phyloP scores from a whole-genome alignment of 306 rosid species.

The Aeschynomene evenia region DNA sequence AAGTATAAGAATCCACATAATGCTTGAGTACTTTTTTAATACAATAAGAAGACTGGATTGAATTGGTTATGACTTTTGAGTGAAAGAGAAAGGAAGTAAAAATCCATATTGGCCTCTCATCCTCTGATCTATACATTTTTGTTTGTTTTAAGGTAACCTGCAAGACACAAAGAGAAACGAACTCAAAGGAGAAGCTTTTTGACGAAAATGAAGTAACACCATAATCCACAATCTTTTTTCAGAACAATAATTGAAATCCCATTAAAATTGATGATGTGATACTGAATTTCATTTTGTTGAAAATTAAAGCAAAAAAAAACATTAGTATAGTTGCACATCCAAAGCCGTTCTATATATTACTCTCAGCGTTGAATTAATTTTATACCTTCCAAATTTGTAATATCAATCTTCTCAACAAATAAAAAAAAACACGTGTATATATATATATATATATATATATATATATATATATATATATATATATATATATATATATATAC shows the following conservation, averaged over 20 bases:
- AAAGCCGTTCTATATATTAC: not conserved
- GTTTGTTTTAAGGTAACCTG: slow-evolving; percentile 28
- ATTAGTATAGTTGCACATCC: not conserved
- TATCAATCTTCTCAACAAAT: not conserved
- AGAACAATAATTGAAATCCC: too few relatives aligned
- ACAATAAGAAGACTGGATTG: not conserved
- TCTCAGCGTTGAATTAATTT: not conserved
- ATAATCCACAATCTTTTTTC: not conserved
- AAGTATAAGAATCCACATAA: too few relatives aligned
- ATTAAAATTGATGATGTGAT: not conserved
- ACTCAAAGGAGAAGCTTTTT: not conserved
- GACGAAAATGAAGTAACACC: not conserved
- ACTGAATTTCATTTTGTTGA: not conserved
- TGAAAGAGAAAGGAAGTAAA: not conserved
- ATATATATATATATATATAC: not conserved
- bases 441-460: not conserved
- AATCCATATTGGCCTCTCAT: not conserved
- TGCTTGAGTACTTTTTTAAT: not conserved
- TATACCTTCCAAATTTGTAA: not conserved
- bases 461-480: not conserved
- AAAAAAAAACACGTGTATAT: not conserved
- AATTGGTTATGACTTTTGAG: not conserved
- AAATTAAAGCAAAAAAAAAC: not conserved
- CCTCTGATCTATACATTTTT: not conserved
- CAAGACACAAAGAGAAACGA: not conserved